A percentile compares a stretch with the other conserved stretches of the same genome.
These are phyloP conservation scores for Neoascochyta sp. DNA, from an alignment of 2,329 filamentous ascomycete genomes.

Conservation along the genomic window DNA sequence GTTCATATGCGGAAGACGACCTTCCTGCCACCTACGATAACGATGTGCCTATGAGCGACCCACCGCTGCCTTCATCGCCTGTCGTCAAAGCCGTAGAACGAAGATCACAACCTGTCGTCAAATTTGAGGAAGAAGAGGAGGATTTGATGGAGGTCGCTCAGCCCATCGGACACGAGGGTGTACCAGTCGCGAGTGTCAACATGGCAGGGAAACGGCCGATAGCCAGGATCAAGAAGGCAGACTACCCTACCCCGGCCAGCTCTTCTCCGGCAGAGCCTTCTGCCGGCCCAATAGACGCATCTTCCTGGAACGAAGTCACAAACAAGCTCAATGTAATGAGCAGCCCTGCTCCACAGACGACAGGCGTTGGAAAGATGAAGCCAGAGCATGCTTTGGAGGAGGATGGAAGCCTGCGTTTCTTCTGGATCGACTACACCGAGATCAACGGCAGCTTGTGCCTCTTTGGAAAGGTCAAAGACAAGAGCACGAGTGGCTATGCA, in stretches of 20 bases:
- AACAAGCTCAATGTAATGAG: conserved; percentile 81
- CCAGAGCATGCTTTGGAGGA: conserved; percentile 84
- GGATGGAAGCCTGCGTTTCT: conserved; percentile 88
- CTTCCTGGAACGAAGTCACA: conserved; percentile 84
- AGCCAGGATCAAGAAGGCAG: conserved; percentile 66
- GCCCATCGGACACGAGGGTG: conserved; percentile 59
- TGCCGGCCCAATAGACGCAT: conserved; percentile 61
- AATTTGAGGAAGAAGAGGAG: conserved; percentile 67
- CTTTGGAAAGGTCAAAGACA: conserved; percentile 94
- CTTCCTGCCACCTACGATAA: conserved; percentile 56
- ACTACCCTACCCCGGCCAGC: conserved; percentile 66
- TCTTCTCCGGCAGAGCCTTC: conserved; percentile 69
- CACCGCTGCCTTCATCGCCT: conserved; percentile 75
- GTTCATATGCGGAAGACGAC: conserved; percentile 50
- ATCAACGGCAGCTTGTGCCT: conserved; percentile 86
- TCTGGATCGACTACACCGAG: conserved; percentile 96
- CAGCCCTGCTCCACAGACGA: conserved; percentile 63
- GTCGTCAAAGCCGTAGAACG: conserved; percentile 73
- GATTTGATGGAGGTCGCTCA: conserved; percentile 84
- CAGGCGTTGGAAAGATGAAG: conserved; percentile 73
- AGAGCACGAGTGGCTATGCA: conserved; percentile 70
- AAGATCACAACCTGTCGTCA: conserved; percentile 56
- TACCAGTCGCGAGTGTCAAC: conserved; percentile 72
- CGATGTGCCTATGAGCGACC: conserved; percentile 82
- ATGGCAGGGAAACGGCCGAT: conserved; percentile 74